Evolutionary conservation across 2,329 filamentous ascomycete genomes (phyloP), one percentile per base, ranked within the genome.

Genomic region (Mycogone perniciosa): DNA sequence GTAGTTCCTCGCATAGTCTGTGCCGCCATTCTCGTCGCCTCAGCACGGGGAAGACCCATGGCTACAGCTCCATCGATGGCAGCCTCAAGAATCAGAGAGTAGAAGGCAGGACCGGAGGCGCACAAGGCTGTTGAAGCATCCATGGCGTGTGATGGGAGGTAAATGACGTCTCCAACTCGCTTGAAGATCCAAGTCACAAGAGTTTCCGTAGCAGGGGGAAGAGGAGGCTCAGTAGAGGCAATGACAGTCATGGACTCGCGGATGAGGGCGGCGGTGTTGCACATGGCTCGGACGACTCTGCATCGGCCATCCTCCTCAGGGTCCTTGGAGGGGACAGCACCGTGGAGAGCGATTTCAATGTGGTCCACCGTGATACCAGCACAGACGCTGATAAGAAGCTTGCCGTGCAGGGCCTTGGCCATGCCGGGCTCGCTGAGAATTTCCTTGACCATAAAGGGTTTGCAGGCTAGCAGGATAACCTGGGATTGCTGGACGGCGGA

Each of bases 181-280:
- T 75, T 80, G 74, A 92, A 92, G 60, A 91, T 86, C 83, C 86
- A 90, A 31, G 79, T 82, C 13, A 89, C 78, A 8, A 91, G 75
- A 53, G 62, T 68, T 42, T 78, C 71, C 31, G 76, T 76, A 13
- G 73, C 68, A 1, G 74, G 63, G 5, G 77, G 72, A 10, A 88
- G 71, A 3, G 82, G 76, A 7, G 83, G 80, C 7, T 72, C 74
- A 6, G 77, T 74, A 42, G 77, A 82, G 44, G 81, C 83, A 58
- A 95, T 85, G 48, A 93, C 82, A 4, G 85, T 92, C 87, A 93
- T 93, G 59, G 81, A 84, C 68, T 95, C 85, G 43, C 88, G 74
- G 52, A 95, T 85, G 44, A 88, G 77, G 29, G 84, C 84, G 8
- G 89, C 88, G 0, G 87, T 91, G 72, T 95, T 95, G 59, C 89